Percentiles rank a stretch among this genome's conserved stretches.
phyloP scores from a whole-genome alignment of 306 rosid genomes.

The Casuarina equisetifolia region DNA sequence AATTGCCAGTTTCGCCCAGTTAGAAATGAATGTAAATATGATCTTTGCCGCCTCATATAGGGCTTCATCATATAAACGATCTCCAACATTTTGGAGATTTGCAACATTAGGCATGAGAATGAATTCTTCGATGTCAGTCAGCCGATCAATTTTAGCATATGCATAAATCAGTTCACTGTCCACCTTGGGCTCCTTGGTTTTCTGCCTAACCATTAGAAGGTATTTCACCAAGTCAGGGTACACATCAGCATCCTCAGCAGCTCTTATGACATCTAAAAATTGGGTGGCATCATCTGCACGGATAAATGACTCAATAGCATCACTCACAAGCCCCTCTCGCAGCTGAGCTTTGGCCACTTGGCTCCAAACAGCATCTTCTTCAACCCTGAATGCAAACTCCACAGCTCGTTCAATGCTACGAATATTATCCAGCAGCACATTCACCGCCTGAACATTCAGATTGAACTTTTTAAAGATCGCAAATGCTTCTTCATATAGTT shows the following conservation, averaged over 20 bases:
- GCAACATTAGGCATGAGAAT: constrained; percentile 97
- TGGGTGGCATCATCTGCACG: constrained; percentile 86
- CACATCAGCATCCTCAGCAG: constrained; percentile 73
- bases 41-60: constrained; percentile 92
- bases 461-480: constrained; percentile 89
- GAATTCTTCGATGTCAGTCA: constrained; percentile 87
- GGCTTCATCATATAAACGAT: constrained; percentile 86
- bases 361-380: constrained; percentile 98
- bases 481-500: constrained; percentile 86
- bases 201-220: constrained; percentile 93
- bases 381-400: constrained; percentile 93
- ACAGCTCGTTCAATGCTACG: constrained; percentile 84
- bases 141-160: constrained; percentile 90
- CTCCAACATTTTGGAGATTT: constrained; percentile 85
- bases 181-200: constrained; percentile 86
- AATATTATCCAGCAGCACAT: constrained; percentile 76
- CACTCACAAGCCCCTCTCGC: constrained; percentile 85
- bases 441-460: constrained; percentile 91
- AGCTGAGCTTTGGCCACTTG: constrained; percentile 96
- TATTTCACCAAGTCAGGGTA: constrained; percentile 87
- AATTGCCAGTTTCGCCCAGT: constrained; percentile 91
- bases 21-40: constrained; percentile 79
- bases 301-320: constrained; percentile 93
- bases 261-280: constrained; percentile 87
- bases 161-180: constrained; percentile 96